phyloP scores from a whole-genome alignment of 768 basidiomycete genomes.

The Rhodotorula toruloides region DNA sequence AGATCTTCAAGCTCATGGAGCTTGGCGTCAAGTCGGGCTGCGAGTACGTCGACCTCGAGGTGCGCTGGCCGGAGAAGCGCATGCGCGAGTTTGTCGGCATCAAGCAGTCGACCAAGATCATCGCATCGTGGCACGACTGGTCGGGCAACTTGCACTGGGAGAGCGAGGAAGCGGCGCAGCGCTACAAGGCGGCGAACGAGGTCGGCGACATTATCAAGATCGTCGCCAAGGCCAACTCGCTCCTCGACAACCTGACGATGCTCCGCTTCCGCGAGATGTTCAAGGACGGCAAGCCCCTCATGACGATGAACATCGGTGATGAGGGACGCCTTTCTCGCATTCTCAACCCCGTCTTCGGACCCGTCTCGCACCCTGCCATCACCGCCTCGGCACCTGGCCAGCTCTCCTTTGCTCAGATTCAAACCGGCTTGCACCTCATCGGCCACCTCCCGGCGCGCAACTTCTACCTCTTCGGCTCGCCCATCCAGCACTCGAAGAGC shows the following conservation, averaged over 20 bases:
- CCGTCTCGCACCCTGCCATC: slow-evolving; percentile 82
- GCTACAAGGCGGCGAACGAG: slow-evolving; percentile 61
- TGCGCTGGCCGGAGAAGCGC: slow-evolving; percentile 61
- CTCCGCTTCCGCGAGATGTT: slow-evolving; percentile 61
- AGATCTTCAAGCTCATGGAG: slow-evolving; percentile 67
- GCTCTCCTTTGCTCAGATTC: slow-evolving; percentile 79
- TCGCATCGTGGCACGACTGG: slow-evolving; percentile 96
- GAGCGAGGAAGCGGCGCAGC: slow-evolving; percentile 59
- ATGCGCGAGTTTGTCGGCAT: slow-evolving; percentile 58
- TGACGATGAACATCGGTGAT: slow-evolving; percentile 81
- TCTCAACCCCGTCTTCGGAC: slow-evolving; percentile 76
- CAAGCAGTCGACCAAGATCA: slow-evolving; percentile 71
- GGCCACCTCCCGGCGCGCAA: slow-evolving; percentile 68
- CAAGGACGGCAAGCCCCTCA: slow-evolving; percentile 67
- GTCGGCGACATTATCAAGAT: slow-evolving; percentile 89
- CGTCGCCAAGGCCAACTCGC: slow-evolving; percentile 69
- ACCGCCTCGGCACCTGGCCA: slow-evolving; percentile 87
- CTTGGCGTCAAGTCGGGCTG: slow-evolving; percentile 75
- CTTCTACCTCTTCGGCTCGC: slow-evolving; percentile 84
- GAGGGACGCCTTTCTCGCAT: slow-evolving; percentile 85
- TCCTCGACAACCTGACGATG: slow-evolving; percentile 75
- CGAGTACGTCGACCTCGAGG: slow-evolving; percentile 90
- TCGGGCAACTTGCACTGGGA: slow-evolving; percentile 78
- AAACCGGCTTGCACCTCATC: slow-evolving; percentile 69
- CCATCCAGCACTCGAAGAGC: slow-evolving; percentile 82